A percentile compares a stretch with the other conserved stretches of the same genome.
Evolutionary conservation across 1,139 yeast species (phyloP).

Genomic region (Tardiomyces depauwii): DNA sequence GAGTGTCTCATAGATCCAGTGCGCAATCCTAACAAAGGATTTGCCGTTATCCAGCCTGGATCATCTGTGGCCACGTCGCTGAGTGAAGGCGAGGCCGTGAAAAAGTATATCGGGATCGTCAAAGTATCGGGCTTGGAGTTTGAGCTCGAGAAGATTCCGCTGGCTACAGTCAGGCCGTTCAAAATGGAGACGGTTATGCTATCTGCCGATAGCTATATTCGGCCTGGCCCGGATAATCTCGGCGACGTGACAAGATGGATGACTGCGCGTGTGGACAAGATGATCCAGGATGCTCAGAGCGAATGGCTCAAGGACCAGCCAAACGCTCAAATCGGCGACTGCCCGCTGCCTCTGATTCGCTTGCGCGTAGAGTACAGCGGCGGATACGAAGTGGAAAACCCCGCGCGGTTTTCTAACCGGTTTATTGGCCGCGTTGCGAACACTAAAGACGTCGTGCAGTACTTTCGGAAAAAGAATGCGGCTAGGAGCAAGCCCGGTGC

Average conservation of each 20-base stretch:
- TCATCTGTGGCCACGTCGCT: constrained; percentile 90
- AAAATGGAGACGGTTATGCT: constrained; percentile 56
- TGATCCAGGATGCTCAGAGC: constrained; percentile 49
- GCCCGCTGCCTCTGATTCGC: constrained; percentile 71
- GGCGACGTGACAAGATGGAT: constrained; percentile 53
- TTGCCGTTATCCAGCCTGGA: constrained; percentile 85
- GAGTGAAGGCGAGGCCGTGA: constrained; percentile 71
- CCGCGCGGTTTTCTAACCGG: constrained; percentile 76
- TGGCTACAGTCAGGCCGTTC: constrained; percentile 76
- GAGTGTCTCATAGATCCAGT: constrained; percentile 74
- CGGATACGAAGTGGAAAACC: constrained; percentile 84
- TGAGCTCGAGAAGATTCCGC: constrained; percentile 49
- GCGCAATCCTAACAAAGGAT: constrained; percentile 54
- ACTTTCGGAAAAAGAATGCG: constrained; percentile 38
- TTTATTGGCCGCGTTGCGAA: constrained; percentile 91
- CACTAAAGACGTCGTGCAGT: constrained; percentile 70
- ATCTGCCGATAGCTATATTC: constrained; percentile 39
- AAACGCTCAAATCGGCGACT: constrained; percentile 17
- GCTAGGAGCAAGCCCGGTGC: constrained; percentile 1
- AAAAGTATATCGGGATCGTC: constrained; percentile 64
- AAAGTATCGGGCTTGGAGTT: constrained; percentile 51
- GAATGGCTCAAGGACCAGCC: constrained; percentile 34
- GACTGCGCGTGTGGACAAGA: constrained; percentile 48
- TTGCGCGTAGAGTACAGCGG: constrained; percentile 83
- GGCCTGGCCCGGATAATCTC: constrained; percentile 50